Evolutionary conservation across 1,284 basidiomycete species (phyloP).

Genomic region (Ganoderma leucocontextum): DNA sequence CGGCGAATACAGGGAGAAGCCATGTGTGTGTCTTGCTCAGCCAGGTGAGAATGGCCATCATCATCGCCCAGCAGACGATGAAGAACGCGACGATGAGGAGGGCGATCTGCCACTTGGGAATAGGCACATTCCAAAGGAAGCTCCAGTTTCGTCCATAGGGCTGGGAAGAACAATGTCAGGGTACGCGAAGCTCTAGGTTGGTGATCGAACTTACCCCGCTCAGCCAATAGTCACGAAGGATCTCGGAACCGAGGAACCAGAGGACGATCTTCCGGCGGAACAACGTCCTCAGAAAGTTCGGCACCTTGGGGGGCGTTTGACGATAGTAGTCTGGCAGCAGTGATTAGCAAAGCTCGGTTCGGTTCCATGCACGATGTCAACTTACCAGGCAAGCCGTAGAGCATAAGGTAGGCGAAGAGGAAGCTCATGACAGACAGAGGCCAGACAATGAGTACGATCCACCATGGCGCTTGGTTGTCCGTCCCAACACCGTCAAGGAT

Average conservation of each 20-base stretch:
- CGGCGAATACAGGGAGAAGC: constrained; percentile 92
- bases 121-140: constrained; percentile 88
- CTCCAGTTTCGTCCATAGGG: constrained; percentile 93
- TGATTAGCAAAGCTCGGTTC: constrained; percentile 11
- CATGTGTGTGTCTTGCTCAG: constrained; percentile 94
- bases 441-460: constrained; percentile 86
- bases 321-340: constrained; percentile 74
- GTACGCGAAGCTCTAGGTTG: background rate
- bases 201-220: constrained; percentile 70
- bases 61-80: constrained; percentile 81
- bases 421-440: constrained; percentile 80
- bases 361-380: constrained; percentile 14
- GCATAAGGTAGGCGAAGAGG: constrained; percentile 82
- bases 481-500: constrained; percentile 66
- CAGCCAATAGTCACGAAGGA: constrained; percentile 92
- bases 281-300: constrained; percentile 87
- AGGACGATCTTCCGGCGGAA: constrained; percentile 90
- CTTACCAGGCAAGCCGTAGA: constrained; percentile 84
- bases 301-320: constrained; percentile 92
- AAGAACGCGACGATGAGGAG: constrained; percentile 87
- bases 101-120: constrained; percentile 85
- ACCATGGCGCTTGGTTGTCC: constrained; percentile 74
- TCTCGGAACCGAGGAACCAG: constrained; percentile 92
- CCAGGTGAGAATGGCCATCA: constrained; percentile 80
- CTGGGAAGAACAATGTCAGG: constrained; percentile 45